These are phyloP conservation scores for Cocos nucifera DNA, from an alignment of 176 grass and related monocot species.

Conservation along the genomic window DNA sequence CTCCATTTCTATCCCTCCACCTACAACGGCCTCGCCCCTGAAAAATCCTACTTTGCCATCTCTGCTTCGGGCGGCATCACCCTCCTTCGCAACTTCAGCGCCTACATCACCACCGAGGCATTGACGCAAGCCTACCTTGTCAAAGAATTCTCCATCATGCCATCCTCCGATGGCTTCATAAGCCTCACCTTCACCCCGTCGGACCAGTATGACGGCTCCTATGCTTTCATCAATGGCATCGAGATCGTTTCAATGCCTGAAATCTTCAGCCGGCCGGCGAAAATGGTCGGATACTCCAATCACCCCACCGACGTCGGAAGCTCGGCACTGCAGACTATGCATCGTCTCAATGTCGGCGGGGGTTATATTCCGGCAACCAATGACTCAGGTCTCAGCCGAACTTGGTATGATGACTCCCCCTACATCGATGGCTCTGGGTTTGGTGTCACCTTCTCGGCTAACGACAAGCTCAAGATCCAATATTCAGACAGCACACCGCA, in stretches of 20 bases:
- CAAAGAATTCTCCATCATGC: background rate
- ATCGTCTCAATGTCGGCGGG: background rate
- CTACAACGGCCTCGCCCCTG: background rate
- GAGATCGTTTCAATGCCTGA: background rate
- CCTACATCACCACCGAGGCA: background rate
- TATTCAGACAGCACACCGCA: too few species aligned
- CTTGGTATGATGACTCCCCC: too few species aligned
- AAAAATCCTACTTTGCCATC: background rate
- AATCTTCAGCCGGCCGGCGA: background rate
- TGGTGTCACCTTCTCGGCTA: too few species aligned
- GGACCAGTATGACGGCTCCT: background rate
- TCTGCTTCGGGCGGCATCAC: background rate
- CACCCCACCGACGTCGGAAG: background rate
- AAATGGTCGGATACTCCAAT: background rate
- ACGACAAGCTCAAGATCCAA: too few species aligned
- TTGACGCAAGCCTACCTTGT: background rate
- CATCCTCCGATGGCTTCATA: background rate
- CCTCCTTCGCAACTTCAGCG: background rate
- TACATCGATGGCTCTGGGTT: too few species aligned
- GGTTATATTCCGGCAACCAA: background rate
- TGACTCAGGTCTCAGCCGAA: too few species aligned
- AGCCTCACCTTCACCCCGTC: slow-evolving; percentile 1
- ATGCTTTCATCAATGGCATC: background rate
- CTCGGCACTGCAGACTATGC: background rate
- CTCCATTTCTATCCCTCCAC: background rate